phyloP scores from a whole-genome alignment of 768 basidiomycete species.

The Auriscalpium vulgare region DNA sequence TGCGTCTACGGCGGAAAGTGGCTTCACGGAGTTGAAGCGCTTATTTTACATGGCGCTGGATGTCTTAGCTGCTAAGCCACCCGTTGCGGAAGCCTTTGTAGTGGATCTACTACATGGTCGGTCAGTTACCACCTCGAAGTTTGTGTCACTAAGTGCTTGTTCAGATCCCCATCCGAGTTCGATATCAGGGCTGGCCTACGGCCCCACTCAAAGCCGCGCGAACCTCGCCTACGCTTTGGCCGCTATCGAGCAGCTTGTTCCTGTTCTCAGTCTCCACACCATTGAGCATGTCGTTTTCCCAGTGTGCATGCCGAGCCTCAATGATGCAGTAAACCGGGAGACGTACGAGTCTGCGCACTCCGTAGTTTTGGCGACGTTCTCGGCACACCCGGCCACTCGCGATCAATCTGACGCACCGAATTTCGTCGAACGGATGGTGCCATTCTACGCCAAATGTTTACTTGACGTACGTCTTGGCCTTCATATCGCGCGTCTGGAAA shows the following conservation, averaged over 20 bases:
- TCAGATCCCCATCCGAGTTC: background rate
- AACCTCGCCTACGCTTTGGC: slow-evolving; percentile 59
- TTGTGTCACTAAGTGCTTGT: background rate
- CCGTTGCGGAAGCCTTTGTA: slow-evolving; percentile 31
- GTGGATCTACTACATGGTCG: slow-evolving; percentile 22
- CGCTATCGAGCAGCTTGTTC: slow-evolving; percentile 71
- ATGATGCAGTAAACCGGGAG: slow-evolving; percentile 51
- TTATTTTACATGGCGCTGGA: slow-evolving; percentile 75
- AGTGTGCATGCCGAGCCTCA: slow-evolving; percentile 60
- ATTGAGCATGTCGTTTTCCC: slow-evolving; percentile 51
- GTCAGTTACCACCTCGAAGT: background rate
- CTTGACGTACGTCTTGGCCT: slow-evolving; percentile 44
- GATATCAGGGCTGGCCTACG: background rate
- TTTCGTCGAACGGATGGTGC: slow-evolving; percentile 53
- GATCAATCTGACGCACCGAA: slow-evolving; percentile 12
- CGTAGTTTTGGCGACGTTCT: slow-evolving; percentile 68
- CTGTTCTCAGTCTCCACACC: slow-evolving; percentile 43
- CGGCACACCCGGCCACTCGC: slow-evolving; percentile 42
- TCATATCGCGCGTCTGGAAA: background rate
- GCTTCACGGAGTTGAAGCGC: slow-evolving; percentile 66
- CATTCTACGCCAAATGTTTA: slow-evolving; percentile 66
- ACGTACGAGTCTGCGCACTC: slow-evolving; percentile 87
- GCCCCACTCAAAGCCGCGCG: slow-evolving; percentile 14
- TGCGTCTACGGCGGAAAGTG: slow-evolving; percentile 40
- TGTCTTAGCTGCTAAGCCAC: slow-evolving; percentile 41